Conservation (phyloP, 1,284 basidiomycete genomes). For the Ceratorhiza oryzae-sativae region DNA sequence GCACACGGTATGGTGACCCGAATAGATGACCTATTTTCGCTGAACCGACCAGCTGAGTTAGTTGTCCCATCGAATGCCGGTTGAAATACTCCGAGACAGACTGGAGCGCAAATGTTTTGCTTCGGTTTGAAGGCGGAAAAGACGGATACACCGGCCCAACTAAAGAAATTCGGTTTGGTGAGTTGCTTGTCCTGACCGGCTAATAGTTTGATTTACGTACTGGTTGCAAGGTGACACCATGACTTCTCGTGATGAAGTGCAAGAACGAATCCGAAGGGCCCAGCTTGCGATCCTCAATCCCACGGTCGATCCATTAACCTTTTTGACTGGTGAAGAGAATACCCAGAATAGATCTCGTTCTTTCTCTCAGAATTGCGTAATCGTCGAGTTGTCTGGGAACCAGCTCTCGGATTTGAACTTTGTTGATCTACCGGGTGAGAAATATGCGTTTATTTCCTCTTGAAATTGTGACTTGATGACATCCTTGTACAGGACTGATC, state of each 20-base stretch:
- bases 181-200: background rate
- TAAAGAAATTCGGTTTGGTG: slow-evolving; percentile 32
- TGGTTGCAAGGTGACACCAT: slow-evolving; percentile 44
- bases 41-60: slow-evolving; percentile 14
- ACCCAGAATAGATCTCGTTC: slow-evolving; percentile 47
- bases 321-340: slow-evolving; percentile 53
- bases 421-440: slow-evolving; percentile 68
- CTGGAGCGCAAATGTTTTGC: slow-evolving; percentile 45
- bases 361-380: slow-evolving; percentile 71
- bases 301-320: slow-evolving; percentile 48
- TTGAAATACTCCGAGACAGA: slow-evolving; percentile 38
- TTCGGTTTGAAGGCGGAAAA: slow-evolving; percentile 46
- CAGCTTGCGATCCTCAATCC: slow-evolving; percentile 78
- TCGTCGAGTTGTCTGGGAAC: slow-evolving; percentile 68
- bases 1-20: slow-evolving; percentile 41
- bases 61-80: slow-evolving; percentile 43
- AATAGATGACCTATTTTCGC: background rate
- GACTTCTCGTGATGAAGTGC: slow-evolving; percentile 42
- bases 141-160: slow-evolving; percentile 42
- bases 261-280: slow-evolving; percentile 54
- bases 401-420: slow-evolving; percentile 77
- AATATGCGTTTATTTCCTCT: too few relatives aligned
- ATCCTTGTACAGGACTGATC: slow-evolving; percentile 62
- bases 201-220: slow-evolving; percentile 7
- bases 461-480: background rate